phyloP scores from a whole-genome alignment of 1,284 basidiomycete genomes.

The Cystobasidium sp. region DNA sequence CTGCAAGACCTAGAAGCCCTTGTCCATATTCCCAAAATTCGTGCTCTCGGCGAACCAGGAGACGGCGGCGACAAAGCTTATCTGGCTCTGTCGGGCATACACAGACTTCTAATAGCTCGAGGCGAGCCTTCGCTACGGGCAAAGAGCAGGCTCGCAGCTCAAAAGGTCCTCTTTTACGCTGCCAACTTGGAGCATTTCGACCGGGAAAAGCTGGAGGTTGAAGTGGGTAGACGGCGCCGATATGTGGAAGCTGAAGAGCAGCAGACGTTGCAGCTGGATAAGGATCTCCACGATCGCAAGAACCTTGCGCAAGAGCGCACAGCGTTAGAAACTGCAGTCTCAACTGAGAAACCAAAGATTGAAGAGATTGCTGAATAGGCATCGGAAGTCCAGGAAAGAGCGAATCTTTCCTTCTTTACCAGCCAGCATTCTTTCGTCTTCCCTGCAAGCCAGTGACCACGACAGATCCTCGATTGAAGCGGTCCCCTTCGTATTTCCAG shows the following conservation, averaged over 20 bases:
- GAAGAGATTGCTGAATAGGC: constrained; percentile 18
- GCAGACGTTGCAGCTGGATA: neutral
- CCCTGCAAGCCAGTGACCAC: constrained; percentile 38
- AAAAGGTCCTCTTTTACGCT: constrained; percentile 38
- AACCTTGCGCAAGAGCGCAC: constrained; percentile 1
- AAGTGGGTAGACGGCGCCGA: neutral
- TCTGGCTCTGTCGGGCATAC: constrained; percentile 33
- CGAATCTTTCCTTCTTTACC: neutral
- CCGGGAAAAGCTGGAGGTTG: neutral
- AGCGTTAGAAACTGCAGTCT: neutral
- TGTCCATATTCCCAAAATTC: constrained; percentile 3
- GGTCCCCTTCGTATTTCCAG: constrained; percentile 35
- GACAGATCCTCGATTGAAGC: constrained; percentile 26
- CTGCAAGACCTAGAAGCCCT: constrained; percentile 14
- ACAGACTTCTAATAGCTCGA: neutral
- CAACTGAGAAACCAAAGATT: constrained; percentile 14
- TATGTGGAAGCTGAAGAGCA: constrained; percentile 11
- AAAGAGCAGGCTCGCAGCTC: constrained; percentile 12
- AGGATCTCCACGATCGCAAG: constrained; percentile 1
- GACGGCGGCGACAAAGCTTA: constrained; percentile 18
- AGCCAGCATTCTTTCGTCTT: constrained; percentile 31
- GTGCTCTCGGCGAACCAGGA: neutral
- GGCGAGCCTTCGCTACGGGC: neutral
- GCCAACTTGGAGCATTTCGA: constrained; percentile 19
- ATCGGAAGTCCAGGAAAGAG: neutral